Evolutionary conservation across 345 rosid genomes (phyloP).

Genomic region (Linum lewisii): DNA sequence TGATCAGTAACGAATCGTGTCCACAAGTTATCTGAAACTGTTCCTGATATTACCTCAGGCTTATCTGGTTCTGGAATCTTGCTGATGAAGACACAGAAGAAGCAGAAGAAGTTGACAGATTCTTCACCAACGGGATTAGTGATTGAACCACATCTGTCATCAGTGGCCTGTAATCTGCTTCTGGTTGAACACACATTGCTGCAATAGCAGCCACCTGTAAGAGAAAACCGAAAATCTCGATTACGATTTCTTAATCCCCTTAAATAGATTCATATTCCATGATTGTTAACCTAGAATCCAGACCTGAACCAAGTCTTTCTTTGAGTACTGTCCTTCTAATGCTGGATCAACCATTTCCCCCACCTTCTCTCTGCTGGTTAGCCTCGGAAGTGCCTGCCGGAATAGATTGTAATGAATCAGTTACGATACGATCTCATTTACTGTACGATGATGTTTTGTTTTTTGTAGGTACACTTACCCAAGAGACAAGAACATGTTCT

Average conservation of each 20-base stretch:
- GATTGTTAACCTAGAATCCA: not conserved
- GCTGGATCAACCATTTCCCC: constrained; percentile 77
- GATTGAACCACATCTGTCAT: constrained; percentile 98
- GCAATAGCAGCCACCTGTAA: constrained; percentile 84
- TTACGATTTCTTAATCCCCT: not conserved
- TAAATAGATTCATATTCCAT: no score
- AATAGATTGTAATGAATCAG: no score
- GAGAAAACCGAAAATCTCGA: not conserved
- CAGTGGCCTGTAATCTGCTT: constrained; percentile 82
- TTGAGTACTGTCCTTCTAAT: constrained; percentile 48
- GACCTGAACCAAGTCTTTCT: constrained; percentile 81
- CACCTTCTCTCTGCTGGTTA: constrained; percentile 61
- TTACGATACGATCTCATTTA: no score
- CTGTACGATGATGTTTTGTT: not conserved
- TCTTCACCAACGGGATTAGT: constrained; percentile 63
- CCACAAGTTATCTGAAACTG: no score
- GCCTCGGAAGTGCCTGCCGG: constrained; percentile 72
- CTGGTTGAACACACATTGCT: constrained; percentile 81
- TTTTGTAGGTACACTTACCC: constrained; percentile 46
- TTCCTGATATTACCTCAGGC: constrained; percentile 19
- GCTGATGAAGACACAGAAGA: constrained; percentile 31
- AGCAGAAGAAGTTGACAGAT: constrained; percentile 18
- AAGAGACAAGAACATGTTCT: constrained; percentile 78
- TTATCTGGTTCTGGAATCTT: constrained; percentile 26
- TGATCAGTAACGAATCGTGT: no score